phyloP scores from a whole-genome alignment of 331 rosid genomes.

The Acacia concinna region DNA sequence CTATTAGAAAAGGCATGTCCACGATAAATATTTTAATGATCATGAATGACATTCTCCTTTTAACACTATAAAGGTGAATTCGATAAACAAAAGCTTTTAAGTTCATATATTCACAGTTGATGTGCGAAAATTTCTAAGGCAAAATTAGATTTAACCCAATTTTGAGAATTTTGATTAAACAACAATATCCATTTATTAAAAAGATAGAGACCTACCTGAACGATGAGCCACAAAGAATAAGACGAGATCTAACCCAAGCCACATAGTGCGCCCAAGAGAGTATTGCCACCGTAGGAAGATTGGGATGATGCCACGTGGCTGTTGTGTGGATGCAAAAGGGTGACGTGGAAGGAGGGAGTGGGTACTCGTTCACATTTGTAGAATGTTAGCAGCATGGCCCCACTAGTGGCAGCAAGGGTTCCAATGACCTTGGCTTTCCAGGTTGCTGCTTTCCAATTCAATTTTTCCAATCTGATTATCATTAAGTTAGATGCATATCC shows the following conservation, averaged over 20 bases:
- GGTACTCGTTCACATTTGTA: conserved; percentile 39
- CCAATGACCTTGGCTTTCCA: conserved; percentile 55
- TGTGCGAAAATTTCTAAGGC: too few relatives aligned
- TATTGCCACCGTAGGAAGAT: not conserved
- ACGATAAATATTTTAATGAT: too few relatives aligned
- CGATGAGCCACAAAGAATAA: conserved; percentile 43
- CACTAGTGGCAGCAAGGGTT: conserved; percentile 48
- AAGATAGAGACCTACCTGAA: conserved; percentile 50
- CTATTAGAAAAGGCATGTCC: too few relatives aligned
- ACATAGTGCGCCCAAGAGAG: conserved; percentile 35
- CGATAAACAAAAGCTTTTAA: too few relatives aligned
- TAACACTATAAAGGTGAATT: too few relatives aligned
- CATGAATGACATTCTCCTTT: too few relatives aligned
- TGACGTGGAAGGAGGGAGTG: conserved; percentile 38
- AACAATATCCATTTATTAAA: too few relatives aligned
- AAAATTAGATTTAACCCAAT: too few relatives aligned
- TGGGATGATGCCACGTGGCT: conserved; percentile 12
- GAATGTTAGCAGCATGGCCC: conserved; percentile 54
- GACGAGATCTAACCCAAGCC: conserved; percentile 27
- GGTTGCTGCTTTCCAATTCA: conserved; percentile 26
- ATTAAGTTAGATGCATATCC: not conserved
- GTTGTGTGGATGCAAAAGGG: conserved; percentile 17
- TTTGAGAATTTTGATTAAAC: too few relatives aligned
- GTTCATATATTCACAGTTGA: too few relatives aligned
- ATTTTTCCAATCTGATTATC: conserved; percentile 40